phyloP scores from a whole-genome alignment of 139 green algal species.

The Gonium pectorale region DNA sequence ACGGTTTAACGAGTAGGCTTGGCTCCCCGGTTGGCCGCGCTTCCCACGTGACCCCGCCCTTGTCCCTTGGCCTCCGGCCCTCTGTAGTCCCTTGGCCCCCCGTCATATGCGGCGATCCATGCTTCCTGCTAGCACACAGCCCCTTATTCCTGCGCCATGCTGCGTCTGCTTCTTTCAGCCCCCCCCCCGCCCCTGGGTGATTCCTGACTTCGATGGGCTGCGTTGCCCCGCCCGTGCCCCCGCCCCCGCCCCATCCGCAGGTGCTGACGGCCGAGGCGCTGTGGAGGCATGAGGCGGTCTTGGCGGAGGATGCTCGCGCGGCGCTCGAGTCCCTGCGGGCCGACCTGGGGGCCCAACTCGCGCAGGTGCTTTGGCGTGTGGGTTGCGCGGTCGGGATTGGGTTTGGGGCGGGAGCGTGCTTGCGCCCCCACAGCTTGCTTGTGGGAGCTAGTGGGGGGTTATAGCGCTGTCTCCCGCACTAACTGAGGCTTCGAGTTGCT shows the following conservation, averaged over 20 bases:
- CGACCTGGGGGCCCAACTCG: conserved; percentile 12
- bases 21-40: too few species aligned
- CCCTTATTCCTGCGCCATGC: background rate
- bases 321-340: conserved; percentile 30
- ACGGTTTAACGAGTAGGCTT: too few species aligned
- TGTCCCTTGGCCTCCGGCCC: too few species aligned
- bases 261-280: conserved; percentile 50
- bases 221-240: background rate
- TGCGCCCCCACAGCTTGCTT: background rate
- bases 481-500: too few species aligned
- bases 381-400: background rate
- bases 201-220: too few species aligned
- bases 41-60: too few species aligned
- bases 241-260: background rate
- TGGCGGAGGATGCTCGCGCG: background rate
- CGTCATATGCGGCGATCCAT: too few species aligned
- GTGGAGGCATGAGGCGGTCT: conserved; percentile 15
- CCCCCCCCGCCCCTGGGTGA: background rate
- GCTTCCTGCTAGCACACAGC: too few species aligned
- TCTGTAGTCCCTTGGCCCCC: too few species aligned
- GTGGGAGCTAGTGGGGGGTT: too few species aligned
- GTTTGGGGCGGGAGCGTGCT: background rate
- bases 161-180: background rate
- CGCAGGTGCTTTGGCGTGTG: background rate
- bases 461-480: too few species aligned